phyloP scores from a whole-genome alignment of 148 eudicot genomes.

The Simmondsia chinensis region DNA sequence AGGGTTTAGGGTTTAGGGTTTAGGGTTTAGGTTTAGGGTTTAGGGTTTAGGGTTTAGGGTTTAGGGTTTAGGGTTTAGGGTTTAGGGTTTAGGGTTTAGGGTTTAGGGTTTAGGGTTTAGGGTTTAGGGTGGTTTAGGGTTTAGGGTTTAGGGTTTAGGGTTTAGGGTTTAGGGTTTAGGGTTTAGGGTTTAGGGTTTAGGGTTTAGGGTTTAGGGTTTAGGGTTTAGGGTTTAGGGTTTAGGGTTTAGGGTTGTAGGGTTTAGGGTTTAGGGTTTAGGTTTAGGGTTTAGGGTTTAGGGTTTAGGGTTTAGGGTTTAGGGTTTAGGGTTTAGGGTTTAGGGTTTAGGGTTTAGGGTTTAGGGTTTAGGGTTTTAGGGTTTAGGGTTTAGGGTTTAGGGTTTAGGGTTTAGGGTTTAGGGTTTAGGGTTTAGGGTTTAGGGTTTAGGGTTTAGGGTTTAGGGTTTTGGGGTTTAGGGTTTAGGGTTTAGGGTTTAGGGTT shows the following conservation, averaged over 20 bases:
- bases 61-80: neutral
- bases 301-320: constrained; percentile 9
- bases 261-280: constrained; percentile 5
- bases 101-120: constrained; percentile 11
- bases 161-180: constrained; percentile 9
- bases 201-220: constrained; percentile 8
- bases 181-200: constrained; percentile 10
- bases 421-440: constrained; percentile 12
- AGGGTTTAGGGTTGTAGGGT: too few relatives aligned
- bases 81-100: neutral
- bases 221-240: constrained; percentile 8
- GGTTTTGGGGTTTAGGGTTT: constrained; percentile 15
- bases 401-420: constrained; percentile 13
- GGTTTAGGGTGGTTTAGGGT: too few relatives aligned
- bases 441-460: constrained; percentile 14
- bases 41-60: neutral
- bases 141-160: constrained; percentile 3
- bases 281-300: constrained; percentile 8
- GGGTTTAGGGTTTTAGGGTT: constrained; percentile 13
- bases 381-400: constrained; percentile 7
- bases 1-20: neutral
- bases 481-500: constrained; percentile 13
- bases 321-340: constrained; percentile 7
- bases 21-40: neutral
- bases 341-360: constrained; percentile 10